Base-by-base conservation (phyloP, 305 asterid genomes). In the Fraxinus albicans region DNA sequence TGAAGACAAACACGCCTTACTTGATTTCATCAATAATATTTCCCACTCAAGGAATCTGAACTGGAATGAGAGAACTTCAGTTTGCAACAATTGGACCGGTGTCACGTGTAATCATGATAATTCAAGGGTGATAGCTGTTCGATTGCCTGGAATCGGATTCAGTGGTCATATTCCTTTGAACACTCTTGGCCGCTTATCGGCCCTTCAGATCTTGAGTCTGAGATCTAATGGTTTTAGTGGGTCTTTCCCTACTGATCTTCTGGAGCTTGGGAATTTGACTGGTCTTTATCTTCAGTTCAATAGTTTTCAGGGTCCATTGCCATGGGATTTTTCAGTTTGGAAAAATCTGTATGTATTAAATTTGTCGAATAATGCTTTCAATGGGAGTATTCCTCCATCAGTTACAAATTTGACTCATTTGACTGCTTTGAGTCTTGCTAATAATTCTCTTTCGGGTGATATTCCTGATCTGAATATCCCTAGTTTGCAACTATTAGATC, bases 1-100 rank as follows among this genome's bases (percentile, higher is more conserved):
- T 73, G 92, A 91, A 86, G 97, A 94, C 76, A 91, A 94, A 84
- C 90, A 80, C 19, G 95, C 95, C n/a, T 73, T 94, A 86, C 90
- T 94, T 42, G 94, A 93, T 86, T 94, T 94, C 82, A 40, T 83
- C 8, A 40, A 63, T 35, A 86, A 84, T 7, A 70, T 87, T 23
- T 29, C 77, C 76, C 94, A 88, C 77, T 87, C 91, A 0, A 81
- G 93, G 65, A 81, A 87, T 70, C 81, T 91, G 77, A 90, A 94
- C 79, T 94, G 98, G 98, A 79, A 89, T 44, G 83, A 82, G 33
- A 70, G 38, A 2, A 77, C 85, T 53, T 77, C 96, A 7, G 91
- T 86, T 73, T 92, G 98, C 88, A 77, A 67, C 70, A 36, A 33
- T 27, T 90, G 98, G 97, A 89, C 85, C 29, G 95, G 96, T 0